Evolutionary conservation across 2,329 filamentous ascomycete genomes (phyloP).

Genomic region (Thielaviopsis punctulata): DNA sequence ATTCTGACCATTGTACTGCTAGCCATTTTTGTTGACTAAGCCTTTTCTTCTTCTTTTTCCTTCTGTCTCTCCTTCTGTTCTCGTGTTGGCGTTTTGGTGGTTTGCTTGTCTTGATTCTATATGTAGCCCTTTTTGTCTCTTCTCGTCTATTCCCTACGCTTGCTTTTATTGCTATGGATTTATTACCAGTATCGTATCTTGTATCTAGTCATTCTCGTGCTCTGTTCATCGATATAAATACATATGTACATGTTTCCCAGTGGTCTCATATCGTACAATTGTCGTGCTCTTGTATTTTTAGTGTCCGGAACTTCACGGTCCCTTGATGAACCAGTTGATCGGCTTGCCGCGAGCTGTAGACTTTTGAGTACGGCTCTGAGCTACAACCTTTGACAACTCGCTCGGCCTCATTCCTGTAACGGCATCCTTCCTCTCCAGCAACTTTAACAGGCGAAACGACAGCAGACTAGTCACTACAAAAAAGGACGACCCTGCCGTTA

Average conservation of each 20-base stretch:
- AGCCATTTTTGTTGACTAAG: slow-evolving; percentile 61
- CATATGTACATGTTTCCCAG: background rate
- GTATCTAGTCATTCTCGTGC: slow-evolving; percentile 1
- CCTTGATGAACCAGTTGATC: slow-evolving; percentile 8
- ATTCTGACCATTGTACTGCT: slow-evolving; percentile 81
- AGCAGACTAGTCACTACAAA: slow-evolving; percentile 9
- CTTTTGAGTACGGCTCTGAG: background rate
- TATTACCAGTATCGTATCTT: slow-evolving; percentile 12
- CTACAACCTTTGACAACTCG: background rate
- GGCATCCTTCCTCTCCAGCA: slow-evolving; percentile 6
- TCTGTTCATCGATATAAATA: slow-evolving; percentile 2
- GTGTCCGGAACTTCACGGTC: slow-evolving; percentile 1
- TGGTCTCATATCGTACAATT: background rate
- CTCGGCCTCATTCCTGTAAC: slow-evolving; percentile 3
- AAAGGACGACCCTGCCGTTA: slow-evolving; percentile 10
- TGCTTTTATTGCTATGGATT: slow-evolving; percentile 11
- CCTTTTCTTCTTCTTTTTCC: slow-evolving; percentile 8
- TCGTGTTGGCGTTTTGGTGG: slow-evolving; percentile 15
- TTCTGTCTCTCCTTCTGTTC: slow-evolving; percentile 12
- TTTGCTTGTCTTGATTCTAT: slow-evolving; percentile 12
- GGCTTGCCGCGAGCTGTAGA: slow-evolving; percentile 3
- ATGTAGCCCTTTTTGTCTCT: background rate
- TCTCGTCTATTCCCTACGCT: slow-evolving; percentile 7
- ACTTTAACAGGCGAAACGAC: background rate
- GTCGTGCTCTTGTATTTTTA: background rate